Base-by-base conservation (phyloP, 1,139 yeast genomes). In the Saccharomycopsis phalli region DNA sequence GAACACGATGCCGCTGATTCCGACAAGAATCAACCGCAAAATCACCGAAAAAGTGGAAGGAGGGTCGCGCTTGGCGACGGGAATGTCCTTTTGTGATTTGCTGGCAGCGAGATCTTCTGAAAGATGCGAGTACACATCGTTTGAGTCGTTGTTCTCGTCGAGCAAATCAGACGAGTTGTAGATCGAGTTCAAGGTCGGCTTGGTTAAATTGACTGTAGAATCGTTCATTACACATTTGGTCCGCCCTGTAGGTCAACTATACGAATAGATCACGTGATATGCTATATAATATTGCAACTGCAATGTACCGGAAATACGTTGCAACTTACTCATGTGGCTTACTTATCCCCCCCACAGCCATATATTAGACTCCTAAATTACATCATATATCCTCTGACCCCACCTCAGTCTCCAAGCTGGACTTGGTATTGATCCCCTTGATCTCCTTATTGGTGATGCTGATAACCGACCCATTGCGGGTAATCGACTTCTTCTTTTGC, bases 361-460 rank as follows among this genome's bases (percentile, higher is more conserved):
- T n/a, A n/a, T n/a, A n/a, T n/a, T n/a, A n/a, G n/a, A n/a, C n/a
- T n/a, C n/a, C n/a, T n/a, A n/a, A n/a, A n/a, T n/a, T n/a, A n/a
- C n/a, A n/a, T 28, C 31, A 35, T 4, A 25, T 34, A 11, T 37
- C 47, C 30, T 41, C 42, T 13, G 39, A 28, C 31, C 37, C 44
- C 18, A 45, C 39, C 36, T 45, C 46, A 11, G 40, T 45, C 31
- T 45, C 48, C 19, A 45, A 41, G 31, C 36, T 40, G n/a, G 40
- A 34, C 34, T 42, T 45, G 13, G 31, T 19, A 16, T 37, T 39
- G n/a, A 45, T 42, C 3, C 48, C 48, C 7, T 39, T 25, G 25
- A 45, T 45, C 21, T 42, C 48, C 33, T 42, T 42, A 20, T 44
- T 42, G 11, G 40, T 42, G 27, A 44, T 43, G n/a, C 42, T 37